These are phyloP conservation scores for Phanerochaete carnosa DNA, from an alignment of 768 basidiomycete genomes.

Conservation along the genomic window DNA sequence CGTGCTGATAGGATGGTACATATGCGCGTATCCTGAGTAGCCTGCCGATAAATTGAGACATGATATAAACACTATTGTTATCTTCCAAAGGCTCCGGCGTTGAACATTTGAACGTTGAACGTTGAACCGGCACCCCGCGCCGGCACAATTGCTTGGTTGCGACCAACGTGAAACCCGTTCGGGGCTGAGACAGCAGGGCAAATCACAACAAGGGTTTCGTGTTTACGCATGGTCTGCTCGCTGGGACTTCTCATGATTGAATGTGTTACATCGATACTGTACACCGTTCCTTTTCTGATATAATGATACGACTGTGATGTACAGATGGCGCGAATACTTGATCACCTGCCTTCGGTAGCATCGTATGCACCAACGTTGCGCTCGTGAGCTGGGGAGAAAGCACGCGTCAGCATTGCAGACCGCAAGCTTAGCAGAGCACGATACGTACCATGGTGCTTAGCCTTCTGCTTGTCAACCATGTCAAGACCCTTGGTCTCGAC, in stretches of 20 bases:
- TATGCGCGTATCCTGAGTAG: not conserved
- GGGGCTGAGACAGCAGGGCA: too few species aligned
- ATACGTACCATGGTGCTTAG: conserved; percentile 34
- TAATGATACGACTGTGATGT: not conserved
- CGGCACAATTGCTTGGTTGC: too few species aligned
- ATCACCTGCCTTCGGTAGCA: not conserved
- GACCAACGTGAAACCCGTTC: too few species aligned
- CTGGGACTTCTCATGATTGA: not conserved
- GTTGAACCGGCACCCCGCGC: too few species aligned
- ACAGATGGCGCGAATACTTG: not conserved
- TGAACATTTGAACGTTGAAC: too few species aligned
- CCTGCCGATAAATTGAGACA: too few species aligned
- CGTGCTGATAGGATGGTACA: not conserved
- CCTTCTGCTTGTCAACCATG: conserved; percentile 40
- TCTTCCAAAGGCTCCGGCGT: too few species aligned
- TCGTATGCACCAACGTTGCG: conserved; percentile 9
- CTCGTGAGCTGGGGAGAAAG: conserved; percentile 8
- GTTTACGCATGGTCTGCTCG: too few species aligned
- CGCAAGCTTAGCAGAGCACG: not conserved
- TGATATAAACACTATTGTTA: too few species aligned
- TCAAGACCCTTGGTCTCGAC: conserved; percentile 52
- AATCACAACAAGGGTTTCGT: too few species aligned
- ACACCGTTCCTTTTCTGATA: conserved; percentile 1
- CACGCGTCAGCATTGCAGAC: not conserved
- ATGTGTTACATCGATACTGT: conserved; percentile 4